Percentiles rank a stretch among this genome's conserved stretches.
These are phyloP conservation scores for Bolboschoenoplectus hybrid DNA, from an alignment of 202 grass and related monocot species.

Conservation along the genomic window DNA sequence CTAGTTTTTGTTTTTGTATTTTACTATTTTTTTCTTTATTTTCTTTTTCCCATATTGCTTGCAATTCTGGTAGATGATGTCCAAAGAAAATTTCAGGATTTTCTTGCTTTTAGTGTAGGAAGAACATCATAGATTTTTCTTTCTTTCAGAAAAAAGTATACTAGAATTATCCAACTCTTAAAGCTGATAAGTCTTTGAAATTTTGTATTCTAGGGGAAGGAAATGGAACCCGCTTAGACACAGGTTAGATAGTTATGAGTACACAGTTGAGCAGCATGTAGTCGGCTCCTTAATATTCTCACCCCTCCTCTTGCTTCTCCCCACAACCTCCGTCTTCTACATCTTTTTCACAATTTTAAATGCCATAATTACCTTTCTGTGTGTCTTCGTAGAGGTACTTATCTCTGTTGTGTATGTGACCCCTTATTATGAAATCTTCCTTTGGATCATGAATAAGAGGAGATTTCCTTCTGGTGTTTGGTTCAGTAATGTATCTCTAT, in stretches of 20 bases:
- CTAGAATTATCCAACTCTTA: not conserved
- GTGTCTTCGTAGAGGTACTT: conserved; percentile 60
- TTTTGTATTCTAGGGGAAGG: conserved; percentile 63
- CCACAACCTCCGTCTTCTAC: conserved; percentile 90
- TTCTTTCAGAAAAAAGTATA: not conserved
- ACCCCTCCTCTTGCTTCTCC: conserved; percentile 84
- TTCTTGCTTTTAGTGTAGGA: not conserved
- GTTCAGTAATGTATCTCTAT: conserved; percentile 47
- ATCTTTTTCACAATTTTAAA: conserved; percentile 92
- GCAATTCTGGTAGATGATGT: not conserved
- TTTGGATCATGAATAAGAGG: conserved; percentile 62
- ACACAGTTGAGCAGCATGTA: conserved; percentile 97
- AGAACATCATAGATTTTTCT: not conserved
- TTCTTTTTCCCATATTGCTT: not conserved
- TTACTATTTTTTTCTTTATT: not conserved
- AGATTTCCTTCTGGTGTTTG: conserved; percentile 88
- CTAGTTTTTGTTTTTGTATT: not conserved
- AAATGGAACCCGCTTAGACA: conserved; percentile 90
- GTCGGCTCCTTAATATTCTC: conserved; percentile 95
- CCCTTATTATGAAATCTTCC: conserved; percentile 66
- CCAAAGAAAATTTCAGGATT: not conserved
- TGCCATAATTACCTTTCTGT: conserved; percentile 57
- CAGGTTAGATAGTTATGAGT: conserved; percentile 89
- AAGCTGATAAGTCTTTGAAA: not conserved
- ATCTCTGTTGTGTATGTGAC: conserved; percentile 72